phyloP scores from a whole-genome alignment of 148 eudicot genomes.

The Camellia lanceoleosa region DNA sequence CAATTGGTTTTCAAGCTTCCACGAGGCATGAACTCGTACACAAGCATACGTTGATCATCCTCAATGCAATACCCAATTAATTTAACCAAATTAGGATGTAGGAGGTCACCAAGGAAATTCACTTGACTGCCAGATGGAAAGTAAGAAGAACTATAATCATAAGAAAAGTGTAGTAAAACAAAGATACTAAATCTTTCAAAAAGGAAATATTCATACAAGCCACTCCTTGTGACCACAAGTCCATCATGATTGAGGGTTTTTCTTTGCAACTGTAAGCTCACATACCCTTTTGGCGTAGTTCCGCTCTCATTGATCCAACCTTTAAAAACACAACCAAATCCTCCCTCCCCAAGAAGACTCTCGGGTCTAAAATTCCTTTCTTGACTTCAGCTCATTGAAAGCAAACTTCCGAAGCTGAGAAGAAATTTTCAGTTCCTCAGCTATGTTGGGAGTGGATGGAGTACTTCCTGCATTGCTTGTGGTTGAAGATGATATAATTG shows the following conservation, averaged over 20 bases:
- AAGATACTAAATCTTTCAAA: not conserved
- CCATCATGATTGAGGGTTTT: constrained; percentile 54
- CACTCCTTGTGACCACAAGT: constrained; percentile 52
- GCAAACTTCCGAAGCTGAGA: constrained; percentile 50
- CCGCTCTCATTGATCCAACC: constrained; percentile 48
- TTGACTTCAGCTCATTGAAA: constrained; percentile 39
- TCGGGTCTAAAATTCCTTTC: constrained; percentile 51
- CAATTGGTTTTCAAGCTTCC: constrained; percentile 54
- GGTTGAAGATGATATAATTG: constrained; percentile 37
- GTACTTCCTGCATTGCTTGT: constrained; percentile 42
- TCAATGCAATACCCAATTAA: constrained; percentile 48
- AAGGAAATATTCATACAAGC: constrained; percentile 32
- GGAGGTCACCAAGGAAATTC: constrained; percentile 47
- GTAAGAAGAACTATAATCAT: not conserved
- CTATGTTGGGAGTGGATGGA: constrained; percentile 22
- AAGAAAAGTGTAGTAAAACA: constrained; percentile 6
- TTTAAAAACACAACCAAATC: constrained; percentile 52
- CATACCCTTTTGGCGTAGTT: constrained; percentile 38
- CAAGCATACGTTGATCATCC: constrained; percentile 49
- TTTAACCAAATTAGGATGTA: constrained; percentile 48
- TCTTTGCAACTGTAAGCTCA: constrained; percentile 47
- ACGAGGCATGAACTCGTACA: constrained; percentile 50
- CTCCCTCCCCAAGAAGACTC: constrained; percentile 55
- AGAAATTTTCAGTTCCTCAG: constrained; percentile 39
- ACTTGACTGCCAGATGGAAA: constrained; percentile 36